Base-by-base conservation (phyloP, 1,139 yeast species). In the Hyphopichia fennica region DNA sequence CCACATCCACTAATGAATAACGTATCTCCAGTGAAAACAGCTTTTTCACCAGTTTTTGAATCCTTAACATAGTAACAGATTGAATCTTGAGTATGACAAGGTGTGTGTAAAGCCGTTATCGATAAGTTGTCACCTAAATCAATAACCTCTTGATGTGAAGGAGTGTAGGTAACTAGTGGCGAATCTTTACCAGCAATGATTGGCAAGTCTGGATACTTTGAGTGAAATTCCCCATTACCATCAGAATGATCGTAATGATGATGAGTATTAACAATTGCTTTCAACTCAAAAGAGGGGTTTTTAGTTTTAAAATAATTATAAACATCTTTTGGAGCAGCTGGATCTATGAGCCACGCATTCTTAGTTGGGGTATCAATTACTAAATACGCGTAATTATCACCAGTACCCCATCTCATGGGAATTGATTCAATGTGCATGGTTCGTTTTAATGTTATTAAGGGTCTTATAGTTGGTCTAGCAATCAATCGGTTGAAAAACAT, bases 51-150 rank as follows among this genome's bases (percentile, higher is more conserved):
- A 1, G 89, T 80, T 29, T 66, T 64, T 11, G 63, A 52, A 60
- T 93, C 98, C 41, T 70, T 71, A 0, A 80, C 88, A 53, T 66
- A 87, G 65, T 89, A 93, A 60, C 98, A 91, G 45, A 93, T 87
- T 5, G 96, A 87, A 62, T 95, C 99, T 62, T 87, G 95, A 0
- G 99, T 93, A 60, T 93, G 99, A 59, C 99, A 93, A 1, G 99
- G 99, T 1, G 99, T 93, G 63, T 93, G 93, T 39, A 93, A 71
- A 1, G 97, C 95, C 4, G 84, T 82, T 40, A 93, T 78, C n/a
- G 76, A 68, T 42, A 89, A 63, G 47, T 73, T 60, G 39, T 73
- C 71, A 2, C 97, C 97, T 50, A 86, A 63, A 42, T 75, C 69
- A 41, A 83, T 63, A n/a, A 71, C 72, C 51, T 83, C 88, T 25